Percentiles rank a stretch among this genome's conserved stretches.
Evolutionary conservation across 805 yeast genomes (phyloP).

Genomic region (Pichia eremophila): DNA sequence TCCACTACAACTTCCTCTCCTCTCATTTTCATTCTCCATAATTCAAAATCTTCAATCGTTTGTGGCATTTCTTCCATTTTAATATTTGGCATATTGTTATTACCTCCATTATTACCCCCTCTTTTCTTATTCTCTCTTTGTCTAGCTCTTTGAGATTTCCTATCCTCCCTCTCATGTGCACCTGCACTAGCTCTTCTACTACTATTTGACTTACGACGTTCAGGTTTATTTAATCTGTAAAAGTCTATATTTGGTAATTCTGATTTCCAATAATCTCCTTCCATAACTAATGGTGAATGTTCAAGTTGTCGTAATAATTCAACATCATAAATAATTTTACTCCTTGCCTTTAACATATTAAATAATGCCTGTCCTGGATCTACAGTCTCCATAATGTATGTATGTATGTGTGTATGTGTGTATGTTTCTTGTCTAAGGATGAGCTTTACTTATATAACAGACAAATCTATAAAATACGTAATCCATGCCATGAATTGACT

Average conservation of each 20-base stretch:
- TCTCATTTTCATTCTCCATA: slow-evolving; percentile 47
- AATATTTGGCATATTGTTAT: slow-evolving; percentile 10
- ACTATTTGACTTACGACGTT: slow-evolving; percentile 13
- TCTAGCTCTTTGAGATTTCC: slow-evolving; percentile 9
- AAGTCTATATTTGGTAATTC: slow-evolving; percentile 39
- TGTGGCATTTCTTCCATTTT: slow-evolving; percentile 29
- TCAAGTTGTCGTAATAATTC: slow-evolving; percentile 3
- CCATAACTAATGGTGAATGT: slow-evolving; percentile 8
- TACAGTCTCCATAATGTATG: too few species aligned
- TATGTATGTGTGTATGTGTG: too few species aligned
- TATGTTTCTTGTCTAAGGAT: too few species aligned
- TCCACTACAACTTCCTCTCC: slow-evolving; percentile 30
- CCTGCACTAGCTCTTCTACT: slow-evolving; percentile 3
- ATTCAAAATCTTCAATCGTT: slow-evolving; percentile 49
- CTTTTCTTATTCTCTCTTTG: slow-evolving; percentile 17
- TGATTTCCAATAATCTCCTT: slow-evolving; percentile 14
- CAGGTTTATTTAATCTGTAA: slow-evolving; percentile 34
- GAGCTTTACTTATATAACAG: too few species aligned
- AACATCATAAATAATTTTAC: not conserved
- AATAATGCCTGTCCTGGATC: not conserved
- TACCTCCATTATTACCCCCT: slow-evolving; percentile 14
- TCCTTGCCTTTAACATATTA: not conserved
- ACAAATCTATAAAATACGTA: too few species aligned
- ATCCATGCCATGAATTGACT: not conserved
- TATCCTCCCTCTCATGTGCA: slow-evolving; percentile 3